These are phyloP conservation scores for Incumbomyces lentus DNA, from an alignment of 2,329 filamentous ascomycete species.

Conservation along the genomic window DNA sequence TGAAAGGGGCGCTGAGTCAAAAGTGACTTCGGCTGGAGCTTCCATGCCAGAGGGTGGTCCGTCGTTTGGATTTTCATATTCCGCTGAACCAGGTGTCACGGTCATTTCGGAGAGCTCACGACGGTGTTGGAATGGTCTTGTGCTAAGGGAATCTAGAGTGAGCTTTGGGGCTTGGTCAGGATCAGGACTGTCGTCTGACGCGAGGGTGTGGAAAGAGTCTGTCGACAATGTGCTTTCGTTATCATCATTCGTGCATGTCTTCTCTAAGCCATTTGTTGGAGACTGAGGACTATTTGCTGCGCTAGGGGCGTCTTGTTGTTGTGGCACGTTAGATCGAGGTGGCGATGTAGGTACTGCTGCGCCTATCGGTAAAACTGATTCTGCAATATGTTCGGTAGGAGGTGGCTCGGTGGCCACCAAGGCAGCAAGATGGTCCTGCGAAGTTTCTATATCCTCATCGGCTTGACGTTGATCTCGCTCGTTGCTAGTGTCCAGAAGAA, in stretches of 20 bases:
- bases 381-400: no score
- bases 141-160: constrained; percentile 5
- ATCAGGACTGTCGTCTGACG: neutral
- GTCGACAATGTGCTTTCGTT: constrained; percentile 9
- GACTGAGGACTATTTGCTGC: neutral
- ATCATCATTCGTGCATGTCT: constrained; percentile 2
- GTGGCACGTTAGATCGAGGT: no score
- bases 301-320: no score
- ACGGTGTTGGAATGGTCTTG: constrained; percentile 16
- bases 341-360: no score
- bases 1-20: neutral
- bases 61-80: neutral
- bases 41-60: neutral
- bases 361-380: no score
- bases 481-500: no score
- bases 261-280: neutral
- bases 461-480: no score
- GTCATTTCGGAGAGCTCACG: constrained; percentile 25
- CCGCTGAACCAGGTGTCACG: constrained; percentile 19
- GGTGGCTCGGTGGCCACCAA: no score
- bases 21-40: constrained; percentile 7
- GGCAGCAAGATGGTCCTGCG: no score
- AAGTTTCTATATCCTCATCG: no score
- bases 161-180: no score
- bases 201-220: constrained; percentile 34